Evolutionary conservation across 2,329 filamentous ascomycete species (phyloP), one percentile per base, ranked within the genome.

Genomic region (Sporothrix schenckii): DNA sequence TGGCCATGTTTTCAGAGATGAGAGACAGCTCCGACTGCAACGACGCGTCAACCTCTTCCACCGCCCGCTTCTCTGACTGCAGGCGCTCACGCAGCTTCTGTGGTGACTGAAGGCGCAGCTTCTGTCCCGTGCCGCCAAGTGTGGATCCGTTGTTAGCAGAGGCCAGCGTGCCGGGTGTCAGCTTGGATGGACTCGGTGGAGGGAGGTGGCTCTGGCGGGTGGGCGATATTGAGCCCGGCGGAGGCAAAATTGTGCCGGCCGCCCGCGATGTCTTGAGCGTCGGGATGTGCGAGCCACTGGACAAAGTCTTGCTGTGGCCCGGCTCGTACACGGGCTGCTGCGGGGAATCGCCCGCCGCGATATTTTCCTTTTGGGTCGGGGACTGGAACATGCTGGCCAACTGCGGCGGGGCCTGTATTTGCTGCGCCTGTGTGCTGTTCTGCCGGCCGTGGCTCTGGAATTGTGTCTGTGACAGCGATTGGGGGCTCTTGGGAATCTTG

Each of bases 71-170:
- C 78, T 97, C 93, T 63, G 88, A 89, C 75, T 94, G 91, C 0
- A 97, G 84, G 47, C 94, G 90, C 80, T 97, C 94, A 21, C 94
- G 91, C 24, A 94, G 83, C 77, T 91, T 94, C 75, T 91, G 90
- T 0, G 89, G 85, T 16, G 87, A 90, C 72, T 92, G 89, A 13
- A 92, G 84, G 13, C 91, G 88, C 47, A 92, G 82, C 74, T 88
- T 90, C 66, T 80, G 80, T 3, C 58, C 68, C 4, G 49, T 69
- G 86, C 80, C 53, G 24, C 49, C 47, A 2, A 47, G 34, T 3
- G 56, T 60, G 13, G 70, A 30, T 3, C 54, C 47, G 47, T 60
- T 30, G 67, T 56, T 67, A 16, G n/a, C 52, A 19, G 60, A 39
- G 6, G 47, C 19, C 54, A 66, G 27, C 19, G 13, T 19, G 1